phyloP scores from a whole-genome alignment of 129 eudicot species.

The Mikania micrantha region DNA sequence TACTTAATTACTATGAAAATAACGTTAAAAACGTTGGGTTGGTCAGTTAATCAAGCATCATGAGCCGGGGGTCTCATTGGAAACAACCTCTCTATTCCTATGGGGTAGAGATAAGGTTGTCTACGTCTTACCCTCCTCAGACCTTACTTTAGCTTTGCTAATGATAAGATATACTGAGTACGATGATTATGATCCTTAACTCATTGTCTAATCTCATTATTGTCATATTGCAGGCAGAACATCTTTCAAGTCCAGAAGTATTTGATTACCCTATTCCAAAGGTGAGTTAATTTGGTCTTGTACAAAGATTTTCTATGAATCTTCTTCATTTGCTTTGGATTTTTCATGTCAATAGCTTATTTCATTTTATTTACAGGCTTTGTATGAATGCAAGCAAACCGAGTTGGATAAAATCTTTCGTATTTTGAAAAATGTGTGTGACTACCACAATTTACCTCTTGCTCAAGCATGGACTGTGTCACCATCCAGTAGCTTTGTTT shows the following conservation, averaged over 20 bases:
- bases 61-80: too few species aligned
- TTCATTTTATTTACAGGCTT: neutral
- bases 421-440: conserved; percentile 5
- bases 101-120: too few species aligned
- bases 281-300: conserved; percentile 5
- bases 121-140: too few species aligned
- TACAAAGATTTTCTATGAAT: neutral
- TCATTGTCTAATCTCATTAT: neutral
- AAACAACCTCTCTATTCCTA: too few species aligned
- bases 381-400: neutral
- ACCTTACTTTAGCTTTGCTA: too few species aligned
- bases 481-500: conserved; percentile 1
- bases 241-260: neutral
- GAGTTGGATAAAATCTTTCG: neutral
- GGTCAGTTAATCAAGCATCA: too few species aligned
- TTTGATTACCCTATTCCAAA: neutral
- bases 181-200: too few species aligned
- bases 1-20: too few species aligned
- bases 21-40: too few species aligned
- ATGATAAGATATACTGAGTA: too few species aligned
- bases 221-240: neutral
- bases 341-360: neutral
- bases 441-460: neutral
- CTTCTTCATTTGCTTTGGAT: neutral
- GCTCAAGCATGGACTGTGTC: conserved; percentile 8